phyloP scores from a whole-genome alignment of 176 grass and related monocot genomes.

The Avena sativa region DNA sequence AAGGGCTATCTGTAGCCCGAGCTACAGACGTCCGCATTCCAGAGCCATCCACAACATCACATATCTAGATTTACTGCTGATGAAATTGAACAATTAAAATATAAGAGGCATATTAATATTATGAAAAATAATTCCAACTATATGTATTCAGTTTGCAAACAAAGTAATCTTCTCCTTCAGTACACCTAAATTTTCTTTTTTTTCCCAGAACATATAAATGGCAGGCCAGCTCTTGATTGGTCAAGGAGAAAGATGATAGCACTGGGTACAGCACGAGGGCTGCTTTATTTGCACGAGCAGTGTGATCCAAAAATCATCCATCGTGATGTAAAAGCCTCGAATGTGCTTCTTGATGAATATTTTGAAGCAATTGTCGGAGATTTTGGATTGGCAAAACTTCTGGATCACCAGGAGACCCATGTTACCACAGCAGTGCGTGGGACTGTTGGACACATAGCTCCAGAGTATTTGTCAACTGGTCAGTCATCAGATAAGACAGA shows the following conservation, averaged over 20 bases:
- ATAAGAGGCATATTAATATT: neutral
- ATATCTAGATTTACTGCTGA: conserved; percentile 1
- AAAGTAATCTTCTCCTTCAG: conserved; percentile 9
- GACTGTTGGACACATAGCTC: conserved; percentile 95
- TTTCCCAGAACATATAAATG: conserved; percentile 71
- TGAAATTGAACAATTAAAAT: neutral
- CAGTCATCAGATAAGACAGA: conserved; percentile 98
- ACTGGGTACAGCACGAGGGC: conserved; percentile 81
- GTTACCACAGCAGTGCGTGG: conserved; percentile 95
- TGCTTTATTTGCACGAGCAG: conserved; percentile 92
- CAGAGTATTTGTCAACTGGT: conserved; percentile 93
- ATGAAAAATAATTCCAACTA: neutral
- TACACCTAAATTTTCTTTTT: neutral
- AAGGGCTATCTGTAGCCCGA: no score
- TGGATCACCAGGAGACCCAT: conserved; percentile 93
- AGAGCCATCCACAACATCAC: neutral
- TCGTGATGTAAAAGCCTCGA: conserved; percentile 96
- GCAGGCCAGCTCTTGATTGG: conserved; percentile 89
- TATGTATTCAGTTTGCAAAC: neutral
- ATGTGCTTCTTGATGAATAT: conserved; percentile 95
- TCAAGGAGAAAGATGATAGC: conserved; percentile 90
- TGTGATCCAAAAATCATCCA: conserved; percentile 99
- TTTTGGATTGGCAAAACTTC: conserved; percentile 92
- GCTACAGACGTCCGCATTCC: no score
- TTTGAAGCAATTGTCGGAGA: conserved; percentile 98